A percentile compares a stretch with the other conserved stretches of the same genome.
Evolutionary conservation across 1,284 basidiomycete species (phyloP).

Genomic region (Stygiomarasmius scandens): DNA sequence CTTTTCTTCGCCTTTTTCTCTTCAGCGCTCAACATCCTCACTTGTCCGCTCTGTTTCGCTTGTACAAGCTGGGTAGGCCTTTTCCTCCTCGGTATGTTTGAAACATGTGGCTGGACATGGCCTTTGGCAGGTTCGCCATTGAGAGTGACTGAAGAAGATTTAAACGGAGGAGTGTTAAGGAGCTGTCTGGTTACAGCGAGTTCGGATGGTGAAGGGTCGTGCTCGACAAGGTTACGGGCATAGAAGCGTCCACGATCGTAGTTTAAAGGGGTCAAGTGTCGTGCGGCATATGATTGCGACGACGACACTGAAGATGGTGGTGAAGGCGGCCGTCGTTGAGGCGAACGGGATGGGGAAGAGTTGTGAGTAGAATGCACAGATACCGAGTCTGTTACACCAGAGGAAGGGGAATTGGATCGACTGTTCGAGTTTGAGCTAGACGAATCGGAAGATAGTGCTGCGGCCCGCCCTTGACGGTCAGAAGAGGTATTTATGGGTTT

Average conservation of each 20-base stretch:
- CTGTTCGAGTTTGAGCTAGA: neutral
- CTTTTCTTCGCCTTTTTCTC: neutral
- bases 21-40: neutral
- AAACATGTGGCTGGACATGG: conserved; percentile 14
- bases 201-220: conserved; percentile 1
- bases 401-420: neutral
- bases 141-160: neutral
- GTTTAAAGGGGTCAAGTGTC: neutral
- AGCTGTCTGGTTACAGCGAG: too few species aligned
- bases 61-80: neutral
- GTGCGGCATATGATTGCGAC: neutral
- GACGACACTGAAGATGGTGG: neutral
- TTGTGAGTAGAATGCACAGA: neutral
- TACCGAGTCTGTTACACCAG: neutral
- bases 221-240: too few species aligned
- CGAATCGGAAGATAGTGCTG: neutral
- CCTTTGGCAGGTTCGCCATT: conserved; percentile 8
- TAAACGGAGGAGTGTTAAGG: too few species aligned
- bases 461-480: too few species aligned
- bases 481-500: neutral
- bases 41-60: too few species aligned
- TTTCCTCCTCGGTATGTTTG: conserved; percentile 13
- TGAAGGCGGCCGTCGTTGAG: neutral
- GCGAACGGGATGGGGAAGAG: neutral
- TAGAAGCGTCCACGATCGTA: too few species aligned